Base-by-base conservation (phyloP, 768 basidiomycete genomes). In the Paxillus rubicundulus region DNA sequence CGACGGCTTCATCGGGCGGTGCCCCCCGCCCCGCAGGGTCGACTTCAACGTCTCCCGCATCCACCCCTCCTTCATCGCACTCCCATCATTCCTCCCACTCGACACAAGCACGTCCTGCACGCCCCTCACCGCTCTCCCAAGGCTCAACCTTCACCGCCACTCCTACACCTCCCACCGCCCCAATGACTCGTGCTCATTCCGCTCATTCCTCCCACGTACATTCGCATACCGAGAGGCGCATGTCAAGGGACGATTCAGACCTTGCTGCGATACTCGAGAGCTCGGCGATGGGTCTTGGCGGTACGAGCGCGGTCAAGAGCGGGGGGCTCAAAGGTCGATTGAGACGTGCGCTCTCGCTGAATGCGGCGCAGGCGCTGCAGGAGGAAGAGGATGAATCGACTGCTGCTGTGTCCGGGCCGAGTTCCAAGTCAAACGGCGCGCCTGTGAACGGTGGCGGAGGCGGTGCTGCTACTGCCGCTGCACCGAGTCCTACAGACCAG, bases 301-400 rank as follows among this genome's bases (percentile, higher is more conserved):
- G 52, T 0, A 65, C 65, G 24, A 61, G 63, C 4, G 52, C 63
- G 58, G 76, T 76, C 61, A 80, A 86, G 50, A 77, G 79, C 52
- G 78, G 82, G 13, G 92, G 92, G 0, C 75, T 95, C 57, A 93
- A 92, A 66, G 85, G 82, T 59, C 81, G 83, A 51, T 75, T 92
- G 37, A 82, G 87, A 38, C 82, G 89, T 27, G 89, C 86, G 4
- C 75, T 90, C 20, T 84, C 82, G 1, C 77, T 89, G 59, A 85
- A 83, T 56, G 80, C 84, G 8, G 69, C 71, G 33, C 72, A 77
- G 53, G 71, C 82, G 5, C 74, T 91, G 49, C 76, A 78, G 28
- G 83, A 86, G 57, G 77, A 80, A 39, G 79, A 77, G 30, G 72
- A 69, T 18, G 57, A 61, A 5, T 38, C 64, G 1, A 13, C 46